Evolutionary conservation across 192 early-diverging fungal genomes (phyloP).

Genomic region (Spizellomyces punctatus): DNA sequence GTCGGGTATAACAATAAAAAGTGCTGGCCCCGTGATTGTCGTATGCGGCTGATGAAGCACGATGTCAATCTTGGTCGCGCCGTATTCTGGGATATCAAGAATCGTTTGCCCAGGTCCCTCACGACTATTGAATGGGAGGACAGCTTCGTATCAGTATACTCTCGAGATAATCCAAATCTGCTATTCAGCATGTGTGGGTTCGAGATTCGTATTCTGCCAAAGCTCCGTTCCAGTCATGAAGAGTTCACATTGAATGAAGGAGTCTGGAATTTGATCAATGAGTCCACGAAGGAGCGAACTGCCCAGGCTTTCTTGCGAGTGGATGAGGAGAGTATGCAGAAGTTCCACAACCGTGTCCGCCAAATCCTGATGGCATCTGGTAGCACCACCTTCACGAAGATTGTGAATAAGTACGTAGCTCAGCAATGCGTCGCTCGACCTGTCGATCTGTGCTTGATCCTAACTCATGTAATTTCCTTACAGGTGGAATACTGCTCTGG

Average conservation of each 20-base stretch:
- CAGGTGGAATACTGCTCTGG: slow-evolving; percentile 62
- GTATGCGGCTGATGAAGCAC: slow-evolving; percentile 99
- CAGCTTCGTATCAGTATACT: slow-evolving; percentile 94
- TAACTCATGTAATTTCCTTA: background rate
- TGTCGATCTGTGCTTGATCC: slow-evolving; percentile 18
- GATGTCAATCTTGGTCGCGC: slow-evolving; percentile 98
- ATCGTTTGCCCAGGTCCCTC: slow-evolving; percentile 92
- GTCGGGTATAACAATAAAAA: slow-evolving; percentile 96
- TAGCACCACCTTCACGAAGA: slow-evolving; percentile 96
- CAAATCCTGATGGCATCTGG: slow-evolving; percentile 98
- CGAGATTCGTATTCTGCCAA: slow-evolving; percentile 94
- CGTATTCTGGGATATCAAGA: slow-evolving; percentile 99
- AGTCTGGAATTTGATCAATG: slow-evolving; percentile 95
- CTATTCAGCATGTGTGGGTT: slow-evolving; percentile 94
- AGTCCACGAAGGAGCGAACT: slow-evolving; percentile 96
- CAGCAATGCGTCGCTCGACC: slow-evolving; percentile 24
- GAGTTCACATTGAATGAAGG: slow-evolving; percentile 89
- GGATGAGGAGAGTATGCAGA: slow-evolving; percentile 87
- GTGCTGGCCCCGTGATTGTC: slow-evolving; percentile 98
- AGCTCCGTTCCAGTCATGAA: slow-evolving; percentile 79
- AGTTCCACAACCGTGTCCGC: slow-evolving; percentile 94
- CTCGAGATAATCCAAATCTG: slow-evolving; percentile 96
- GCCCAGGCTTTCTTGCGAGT: slow-evolving; percentile 97
- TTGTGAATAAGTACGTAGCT: slow-evolving; percentile 86
- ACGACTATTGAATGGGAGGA: slow-evolving; percentile 99